Conservation (phyloP, 116 monocot genomes). For the Cymodocea nodosa region DNA sequence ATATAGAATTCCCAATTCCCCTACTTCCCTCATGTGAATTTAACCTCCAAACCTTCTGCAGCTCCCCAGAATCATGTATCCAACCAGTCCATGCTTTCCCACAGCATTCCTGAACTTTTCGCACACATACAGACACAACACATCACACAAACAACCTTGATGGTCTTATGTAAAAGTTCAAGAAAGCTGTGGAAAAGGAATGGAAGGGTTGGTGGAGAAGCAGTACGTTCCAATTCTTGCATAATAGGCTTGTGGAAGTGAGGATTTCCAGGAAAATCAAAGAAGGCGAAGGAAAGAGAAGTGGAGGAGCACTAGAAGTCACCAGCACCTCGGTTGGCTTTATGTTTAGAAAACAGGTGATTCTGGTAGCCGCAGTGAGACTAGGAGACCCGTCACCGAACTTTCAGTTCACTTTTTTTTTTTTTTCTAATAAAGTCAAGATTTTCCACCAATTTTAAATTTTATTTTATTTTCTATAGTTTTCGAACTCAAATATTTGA, state of each 20-base stretch:
- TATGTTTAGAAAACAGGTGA: no score
- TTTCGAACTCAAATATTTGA: no score
- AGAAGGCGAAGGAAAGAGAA: not conserved
- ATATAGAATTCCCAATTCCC: not conserved
- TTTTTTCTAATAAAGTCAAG: no score
- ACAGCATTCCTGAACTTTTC: slow-evolving; percentile 11
- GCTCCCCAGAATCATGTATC: not conserved
- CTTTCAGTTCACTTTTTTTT: no score
- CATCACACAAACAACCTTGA: not conserved
- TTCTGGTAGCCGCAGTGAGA: no score
- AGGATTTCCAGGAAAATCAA: not conserved
- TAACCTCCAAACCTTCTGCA: not conserved
- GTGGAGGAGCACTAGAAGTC: not conserved
- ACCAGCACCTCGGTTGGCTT: no score
- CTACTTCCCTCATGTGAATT: not conserved
- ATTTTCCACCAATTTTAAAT: no score
- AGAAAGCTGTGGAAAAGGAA: slow-evolving; percentile 15
- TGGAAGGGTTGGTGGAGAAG: slow-evolving; percentile 1
- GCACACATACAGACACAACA: not conserved
- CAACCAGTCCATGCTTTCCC: slow-evolving; percentile 11
- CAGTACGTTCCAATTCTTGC: not conserved
- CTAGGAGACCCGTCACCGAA: no score
- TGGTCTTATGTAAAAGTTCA: slow-evolving; percentile 5
- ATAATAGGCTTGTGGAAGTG: no score
- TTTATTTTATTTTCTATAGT: no score